Base-by-base conservation (phyloP, 495 filamentous ascomycete species). In the Hypoxylon cercidicola region DNA sequence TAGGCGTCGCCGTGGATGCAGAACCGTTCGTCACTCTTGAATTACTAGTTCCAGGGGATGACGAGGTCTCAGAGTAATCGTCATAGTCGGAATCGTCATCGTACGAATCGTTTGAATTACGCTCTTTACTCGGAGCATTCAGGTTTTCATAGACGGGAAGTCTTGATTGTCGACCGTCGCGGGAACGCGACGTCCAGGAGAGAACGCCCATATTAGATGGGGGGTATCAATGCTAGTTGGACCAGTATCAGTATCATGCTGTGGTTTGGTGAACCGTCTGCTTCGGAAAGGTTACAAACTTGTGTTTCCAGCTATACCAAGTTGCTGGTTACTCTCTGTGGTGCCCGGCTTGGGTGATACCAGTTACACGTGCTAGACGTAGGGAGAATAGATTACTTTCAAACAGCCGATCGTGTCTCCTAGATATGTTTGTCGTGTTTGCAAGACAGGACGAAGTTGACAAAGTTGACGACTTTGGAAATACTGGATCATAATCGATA, bases 11-110 rank as follows among this genome's bases (percentile, higher is more conserved):
- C 2, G 74, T 73, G 1, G 79, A 77, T 35, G 84, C 77, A 21
- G 87, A 88, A 18, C 74, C 77, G 9, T 81, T 86, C 19, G 81
- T 84, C 9, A 80, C 73, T 55, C 81, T 78, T 4, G 82, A 83
- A 50, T 74, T 73, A 23, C 58, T 72, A 0, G 79, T 77, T 41
- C 78, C 76, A 19, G 80, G 78, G 13, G 72, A 70, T 6, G 77
- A 77, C 4, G 78, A 77, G 23, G 68, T 74, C 48, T 78, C 75
- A 47, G 76, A 77, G 49, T 76, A 77, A 48, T 74, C 72, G 13
- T 80, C 78, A 47, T 75, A 72, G 47, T 83, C 79, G 20, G 72
- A 72, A 30, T 79, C 75, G 53, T 76, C 72, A 11, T 76, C 72
- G 13, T 78, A 75, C 4, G 73, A 77, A 46, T 77, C 71, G 49